Conservation (phyloP, 73 alveolate genomes). For the Paramecium sonneborni region DNA sequence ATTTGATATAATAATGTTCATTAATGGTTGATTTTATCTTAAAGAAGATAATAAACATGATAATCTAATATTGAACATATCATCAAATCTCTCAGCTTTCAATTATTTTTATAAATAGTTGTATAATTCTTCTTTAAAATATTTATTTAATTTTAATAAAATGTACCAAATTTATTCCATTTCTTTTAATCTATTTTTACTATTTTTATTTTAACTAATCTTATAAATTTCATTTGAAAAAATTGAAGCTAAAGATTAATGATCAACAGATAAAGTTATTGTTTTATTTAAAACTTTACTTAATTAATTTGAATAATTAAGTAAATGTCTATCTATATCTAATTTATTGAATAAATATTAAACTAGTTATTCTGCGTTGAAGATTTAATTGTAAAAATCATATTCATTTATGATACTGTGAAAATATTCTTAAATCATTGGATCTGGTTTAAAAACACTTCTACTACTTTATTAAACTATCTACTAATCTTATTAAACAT, state of each 20-base stretch:
- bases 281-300: background rate
- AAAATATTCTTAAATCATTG: background rate
- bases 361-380: background rate
- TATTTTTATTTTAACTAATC: background rate
- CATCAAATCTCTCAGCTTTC: constrained; percentile 29
- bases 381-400: constrained; percentile 23
- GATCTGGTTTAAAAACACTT: background rate
- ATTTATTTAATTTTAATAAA: background rate
- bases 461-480: background rate
- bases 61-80: constrained; percentile 14
- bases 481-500: background rate
- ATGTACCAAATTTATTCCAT: constrained; percentile 48
- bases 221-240: background rate
- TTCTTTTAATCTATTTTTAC: background rate
- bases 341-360: background rate
- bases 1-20: background rate
- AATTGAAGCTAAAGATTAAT: constrained; percentile 4
- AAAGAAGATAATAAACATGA: background rate
- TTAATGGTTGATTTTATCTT: background rate
- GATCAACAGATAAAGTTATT: constrained; percentile 33
- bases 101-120: background rate
- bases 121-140: background rate
- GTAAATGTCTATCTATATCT: background rate
- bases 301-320: background rate
- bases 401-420: background rate